Base-by-base conservation (phyloP, 2,329 filamentous ascomycete genomes). In the Zarea fungicola region DNA sequence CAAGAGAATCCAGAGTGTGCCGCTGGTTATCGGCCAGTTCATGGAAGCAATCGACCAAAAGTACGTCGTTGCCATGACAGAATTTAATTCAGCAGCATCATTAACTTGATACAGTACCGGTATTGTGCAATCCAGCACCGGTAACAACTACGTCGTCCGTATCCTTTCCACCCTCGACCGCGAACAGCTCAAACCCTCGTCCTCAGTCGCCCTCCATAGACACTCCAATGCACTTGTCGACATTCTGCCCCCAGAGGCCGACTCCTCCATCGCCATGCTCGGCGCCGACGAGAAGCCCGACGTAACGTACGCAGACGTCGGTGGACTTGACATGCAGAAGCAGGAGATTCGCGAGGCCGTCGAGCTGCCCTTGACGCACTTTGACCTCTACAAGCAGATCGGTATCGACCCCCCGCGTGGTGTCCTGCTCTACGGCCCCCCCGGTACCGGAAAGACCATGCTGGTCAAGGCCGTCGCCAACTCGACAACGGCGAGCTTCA, bases 21-120 rank as follows among this genome's bases (percentile, higher is more conserved):
- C 93, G 23, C 74, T 99, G 54, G 93, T 99, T 55, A 99, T 99
- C 66, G 93, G 93, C 53, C 93, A 99, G 72, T 99, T 99, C 66
- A 99, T 99, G 93, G 93, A 99, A 73, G 93, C 93, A 49, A 99
- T 99, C 65, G 93, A 99, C 69, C 93, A 99, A 73, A 99, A 96
- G 89, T 95, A 78, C 68, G 80, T 52, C 43, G n/a, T n/a, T 21
- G 31, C 51, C 14, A 22, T 42, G 44, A 39, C 14, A 21, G 48
- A 4, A 48, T 59, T n/a, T n/a, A 60, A 50, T 59, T 50, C 31
- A 21, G 50, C 36, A 37, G 19, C 42, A 46, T 34, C 22, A 13
- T 44, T 35, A n/a, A 50, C 11, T 42, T 55, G 31, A 49, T 46
- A 19, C 14, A 96, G 90, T 71, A 99, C 93, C 56, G 93, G 93